Conservation (phyloP, 768 basidiomycete genomes). For the Phaeotremella fagi region DNA sequence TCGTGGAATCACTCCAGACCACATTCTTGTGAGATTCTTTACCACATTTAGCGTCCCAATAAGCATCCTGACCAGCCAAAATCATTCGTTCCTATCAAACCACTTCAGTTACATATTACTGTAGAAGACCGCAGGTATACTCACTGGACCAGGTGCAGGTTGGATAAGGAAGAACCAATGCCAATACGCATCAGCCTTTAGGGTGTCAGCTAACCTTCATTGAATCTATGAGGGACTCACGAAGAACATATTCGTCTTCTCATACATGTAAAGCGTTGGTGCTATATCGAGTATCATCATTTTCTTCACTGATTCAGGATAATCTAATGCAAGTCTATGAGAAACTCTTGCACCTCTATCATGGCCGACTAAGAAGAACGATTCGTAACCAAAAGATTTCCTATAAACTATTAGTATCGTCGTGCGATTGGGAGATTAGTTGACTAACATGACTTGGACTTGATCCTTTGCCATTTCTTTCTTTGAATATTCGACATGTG, state of each 20-base stretch:
- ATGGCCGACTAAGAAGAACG: constrained; percentile 38
- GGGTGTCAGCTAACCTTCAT: neutral
- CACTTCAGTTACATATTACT: neutral
- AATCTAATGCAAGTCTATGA: constrained; percentile 43
- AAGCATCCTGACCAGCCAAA: constrained; percentile 17
- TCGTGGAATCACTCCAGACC: constrained; percentile 22
- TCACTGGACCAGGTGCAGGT: constrained; percentile 25
- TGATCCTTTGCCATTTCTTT: constrained; percentile 44
- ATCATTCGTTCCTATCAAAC: constrained; percentile 29
- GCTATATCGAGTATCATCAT: constrained; percentile 45
- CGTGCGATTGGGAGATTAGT: neutral
- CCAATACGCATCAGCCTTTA: constrained; percentile 31
- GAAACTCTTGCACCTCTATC: constrained; percentile 46
- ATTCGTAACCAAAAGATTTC: constrained; percentile 25
- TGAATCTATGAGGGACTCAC: constrained; percentile 7
- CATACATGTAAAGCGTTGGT: constrained; percentile 43
- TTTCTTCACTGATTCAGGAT: constrained; percentile 27
- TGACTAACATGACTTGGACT: constrained; percentile 36
- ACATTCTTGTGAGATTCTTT: constrained; percentile 14
- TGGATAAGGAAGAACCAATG: constrained; percentile 44
- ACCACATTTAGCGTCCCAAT: constrained; percentile 15
- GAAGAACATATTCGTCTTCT: constrained; percentile 25
- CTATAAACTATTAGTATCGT: constrained; percentile 8
- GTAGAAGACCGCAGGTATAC: neutral
- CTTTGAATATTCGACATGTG: constrained; percentile 43